These are phyloP conservation scores for Talaromyces sp. DNA, from an alignment of 2,329 filamentous ascomycete genomes.

Conservation along the genomic window DNA sequence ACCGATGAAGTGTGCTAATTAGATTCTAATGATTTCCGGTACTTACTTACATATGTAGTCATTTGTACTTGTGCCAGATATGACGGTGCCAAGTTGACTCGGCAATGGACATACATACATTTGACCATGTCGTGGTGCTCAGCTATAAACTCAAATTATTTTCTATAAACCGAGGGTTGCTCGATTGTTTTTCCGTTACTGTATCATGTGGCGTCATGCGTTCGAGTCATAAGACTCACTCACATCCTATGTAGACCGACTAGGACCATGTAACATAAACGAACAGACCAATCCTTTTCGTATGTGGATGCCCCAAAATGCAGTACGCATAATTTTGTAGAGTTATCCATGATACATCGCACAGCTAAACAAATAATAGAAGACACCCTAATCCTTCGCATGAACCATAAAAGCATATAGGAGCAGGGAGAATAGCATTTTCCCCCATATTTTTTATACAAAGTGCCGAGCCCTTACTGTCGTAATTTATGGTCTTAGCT, in stretches of 20 bases:
- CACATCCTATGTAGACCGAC: background rate
- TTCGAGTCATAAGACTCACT: background rate
- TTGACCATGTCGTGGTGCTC: background rate
- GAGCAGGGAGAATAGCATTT: background rate
- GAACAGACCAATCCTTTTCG: background rate
- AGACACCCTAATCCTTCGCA: background rate
- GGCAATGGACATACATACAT: background rate
- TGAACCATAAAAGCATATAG: background rate
- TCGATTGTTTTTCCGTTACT: no score
- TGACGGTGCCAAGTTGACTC: background rate
- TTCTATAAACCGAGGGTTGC: background rate
- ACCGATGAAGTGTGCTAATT: background rate
- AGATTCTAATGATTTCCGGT: background rate
- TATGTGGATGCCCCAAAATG: background rate
- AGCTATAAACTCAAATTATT: background rate
- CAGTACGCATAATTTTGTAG: background rate
- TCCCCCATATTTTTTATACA: background rate
- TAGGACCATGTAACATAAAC: background rate
- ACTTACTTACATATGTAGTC: background rate
- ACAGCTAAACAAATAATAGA: background rate
- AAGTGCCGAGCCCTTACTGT: background rate
- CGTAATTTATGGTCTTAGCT: background rate
- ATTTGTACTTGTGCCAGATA: background rate
- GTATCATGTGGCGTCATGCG: background rate
- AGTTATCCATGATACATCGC: background rate